Base-by-base conservation (phyloP, 768 basidiomycete species). In the Panus rudis region DNA sequence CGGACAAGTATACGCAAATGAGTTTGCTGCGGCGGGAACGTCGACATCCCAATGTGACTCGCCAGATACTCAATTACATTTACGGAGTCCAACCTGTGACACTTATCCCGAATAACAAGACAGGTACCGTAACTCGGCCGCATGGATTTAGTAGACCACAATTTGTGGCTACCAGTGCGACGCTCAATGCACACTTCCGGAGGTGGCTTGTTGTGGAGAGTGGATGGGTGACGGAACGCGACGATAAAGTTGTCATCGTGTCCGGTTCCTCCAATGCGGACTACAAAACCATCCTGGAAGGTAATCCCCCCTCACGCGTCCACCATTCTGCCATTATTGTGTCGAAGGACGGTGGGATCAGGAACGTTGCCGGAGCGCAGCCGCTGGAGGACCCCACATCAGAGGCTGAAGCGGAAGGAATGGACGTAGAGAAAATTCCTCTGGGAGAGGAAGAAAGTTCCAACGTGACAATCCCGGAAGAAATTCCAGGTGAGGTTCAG, bases 121-220 rank as follows among this genome's bases (percentile, higher is more conserved):
- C 31, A 17, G 6, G 23, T 19, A 10, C 13, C 31, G 22, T 23
- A 24, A 20, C 37, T 20, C 17, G n/a, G 5, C 19, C 13, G 24
- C 6, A 12, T 14, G 25, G 35, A 26, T 20, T 25, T 22, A 6
- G 37, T 60, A 64, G 48, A 21, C 76, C 82, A 19, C 86, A 87
- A 57, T 59, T 85, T 41, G 64, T 88, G 32, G 60, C 85, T 55
- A 72, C 78, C 38, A 86, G 83, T 55, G 86, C 86, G 31, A 88
- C 85, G 6, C 64, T 89, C 49, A 69, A 76, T 32, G 68, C 63
- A 39, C 72, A 72, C 46, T 64, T 81, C 37, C 69, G 69, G 48
- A 64, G 72, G 38, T 75, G 72, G 48, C 62, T 85, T 26, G 73
- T 72, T 46, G 63, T 63, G 38, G 68, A 76, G 42, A 81, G 73